phyloP scores from a whole-genome alignment of 805 yeast species.

The Naumovozyma castellii region DNA sequence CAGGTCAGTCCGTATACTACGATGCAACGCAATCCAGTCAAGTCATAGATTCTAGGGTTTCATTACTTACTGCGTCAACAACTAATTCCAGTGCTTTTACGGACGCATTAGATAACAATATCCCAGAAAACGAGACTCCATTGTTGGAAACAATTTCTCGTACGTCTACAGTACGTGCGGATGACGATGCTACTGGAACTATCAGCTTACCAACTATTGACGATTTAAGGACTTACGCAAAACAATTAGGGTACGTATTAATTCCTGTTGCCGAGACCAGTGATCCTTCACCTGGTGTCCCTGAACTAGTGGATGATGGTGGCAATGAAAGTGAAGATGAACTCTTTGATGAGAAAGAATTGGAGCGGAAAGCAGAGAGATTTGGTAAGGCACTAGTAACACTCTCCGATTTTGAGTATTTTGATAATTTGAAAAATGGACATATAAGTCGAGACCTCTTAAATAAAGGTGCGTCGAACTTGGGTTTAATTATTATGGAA shows the following conservation, averaged over 20 bases:
- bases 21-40: neutral
- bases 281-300: conserved; percentile 1
- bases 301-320: conserved; percentile 1
- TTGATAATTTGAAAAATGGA: neutral
- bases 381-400: conserved; percentile 1
- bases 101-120: conserved; percentile 1
- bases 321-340: conserved; percentile 3
- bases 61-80: neutral
- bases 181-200: neutral
- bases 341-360: neutral
- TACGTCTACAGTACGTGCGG: neutral
- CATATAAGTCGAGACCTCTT: neutral
- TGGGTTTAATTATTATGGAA: conserved; percentile 6
- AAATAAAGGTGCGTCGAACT: conserved; percentile 5
- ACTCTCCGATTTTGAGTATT: neutral
- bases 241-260: conserved; percentile 9
- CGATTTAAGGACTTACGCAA: conserved; percentile 3
- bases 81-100: neutral
- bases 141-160: conserved; percentile 6
- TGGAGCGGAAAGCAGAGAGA: conserved; percentile 4
- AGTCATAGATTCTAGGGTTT: neutral
- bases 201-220: neutral
- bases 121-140: neutral
- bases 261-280: conserved; percentile 5
- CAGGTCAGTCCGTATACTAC: neutral